Evolutionary conservation across 305 asterid species (phyloP).

Genomic region (Euphrasia arctica): DNA sequence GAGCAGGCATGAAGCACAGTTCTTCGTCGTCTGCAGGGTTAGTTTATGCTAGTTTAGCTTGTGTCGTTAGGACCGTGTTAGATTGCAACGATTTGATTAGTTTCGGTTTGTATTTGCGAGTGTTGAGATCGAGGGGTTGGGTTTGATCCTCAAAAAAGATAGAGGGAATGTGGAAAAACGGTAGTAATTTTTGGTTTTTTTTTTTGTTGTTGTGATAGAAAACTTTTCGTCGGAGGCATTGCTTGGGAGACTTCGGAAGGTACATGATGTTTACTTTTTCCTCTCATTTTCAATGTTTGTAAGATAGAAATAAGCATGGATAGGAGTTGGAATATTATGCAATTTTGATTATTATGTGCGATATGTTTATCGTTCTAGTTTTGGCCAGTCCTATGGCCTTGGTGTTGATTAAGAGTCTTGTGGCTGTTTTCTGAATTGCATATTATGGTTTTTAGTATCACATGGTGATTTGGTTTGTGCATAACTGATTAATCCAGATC

Average conservation of each 20-base stretch:
- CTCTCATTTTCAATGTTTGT: conserved; percentile 5
- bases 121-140: conserved; percentile 38
- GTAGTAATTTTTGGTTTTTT: conserved; percentile 68
- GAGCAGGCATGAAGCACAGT: conserved; percentile 84
- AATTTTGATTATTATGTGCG: not conserved
- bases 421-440: not conserved
- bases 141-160: conserved; percentile 36
- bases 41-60: conserved; percentile 74
- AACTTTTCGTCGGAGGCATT: conserved; percentile 99
- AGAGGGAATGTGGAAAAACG: conserved; percentile 39
- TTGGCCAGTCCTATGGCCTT: too few species aligned
- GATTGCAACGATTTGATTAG: conserved; percentile 44
- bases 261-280: conserved; percentile 16
- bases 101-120: conserved; percentile 25
- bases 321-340: not conserved
- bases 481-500: not conserved
- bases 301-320: not conserved
- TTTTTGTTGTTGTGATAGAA: conserved; percentile 61
- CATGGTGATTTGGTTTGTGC: not conserved
- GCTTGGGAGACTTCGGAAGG: conserved; percentile 99
- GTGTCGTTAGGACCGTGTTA: conserved; percentile 52
- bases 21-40: conserved; percentile 96
- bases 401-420: not conserved
- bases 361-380: not conserved
- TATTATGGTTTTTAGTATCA: not conserved